Percentiles rank a stretch among this genome's conserved stretches.
phyloP scores from a whole-genome alignment of 805 yeast genomes.

The Yamadazyma ubonensis region DNA sequence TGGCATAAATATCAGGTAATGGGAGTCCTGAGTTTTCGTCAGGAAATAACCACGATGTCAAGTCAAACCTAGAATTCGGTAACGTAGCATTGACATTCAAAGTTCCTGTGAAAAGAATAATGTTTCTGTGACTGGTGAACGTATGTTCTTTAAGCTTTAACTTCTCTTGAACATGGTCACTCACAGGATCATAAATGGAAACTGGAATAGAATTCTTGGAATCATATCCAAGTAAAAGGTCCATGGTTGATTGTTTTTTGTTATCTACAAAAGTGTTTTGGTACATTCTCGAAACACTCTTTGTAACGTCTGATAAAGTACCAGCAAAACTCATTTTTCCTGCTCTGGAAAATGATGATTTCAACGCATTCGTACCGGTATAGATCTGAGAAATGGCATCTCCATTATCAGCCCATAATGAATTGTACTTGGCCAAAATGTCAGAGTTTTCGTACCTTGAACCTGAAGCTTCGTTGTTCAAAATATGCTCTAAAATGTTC shows the following conservation, averaged over 20 bases:
- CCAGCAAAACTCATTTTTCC: constrained; percentile 98
- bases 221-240: constrained; percentile 76
- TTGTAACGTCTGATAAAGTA: constrained; percentile 94
- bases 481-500: constrained; percentile 54
- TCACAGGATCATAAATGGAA: constrained; percentile 79
- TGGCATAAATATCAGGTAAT: constrained; percentile 77
- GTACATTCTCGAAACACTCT: constrained; percentile 91
- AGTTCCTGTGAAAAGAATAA: constrained; percentile 76
- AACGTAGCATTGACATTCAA: constrained; percentile 79
- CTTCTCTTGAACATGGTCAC: constrained; percentile 74
- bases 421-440: constrained; percentile 70
- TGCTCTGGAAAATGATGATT: constrained; percentile 88
- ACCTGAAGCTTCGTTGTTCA: constrained; percentile 23
- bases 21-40: constrained; percentile 35
- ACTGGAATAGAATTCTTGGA: constrained; percentile 67
- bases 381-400: constrained; percentile 64
- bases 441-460: constrained; percentile 40
- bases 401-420: constrained; percentile 75
- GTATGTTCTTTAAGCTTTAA: constrained; percentile 47
- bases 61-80: constrained; percentile 47
- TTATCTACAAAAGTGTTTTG: constrained; percentile 95
- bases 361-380: constrained; percentile 59
- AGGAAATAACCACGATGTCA: constrained; percentile 83
- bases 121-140: constrained; percentile 60
- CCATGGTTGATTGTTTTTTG: constrained; percentile 86